Conservation (phyloP, 371 early-diverging fungal species). For the Aphelidium insulamus region DNA sequence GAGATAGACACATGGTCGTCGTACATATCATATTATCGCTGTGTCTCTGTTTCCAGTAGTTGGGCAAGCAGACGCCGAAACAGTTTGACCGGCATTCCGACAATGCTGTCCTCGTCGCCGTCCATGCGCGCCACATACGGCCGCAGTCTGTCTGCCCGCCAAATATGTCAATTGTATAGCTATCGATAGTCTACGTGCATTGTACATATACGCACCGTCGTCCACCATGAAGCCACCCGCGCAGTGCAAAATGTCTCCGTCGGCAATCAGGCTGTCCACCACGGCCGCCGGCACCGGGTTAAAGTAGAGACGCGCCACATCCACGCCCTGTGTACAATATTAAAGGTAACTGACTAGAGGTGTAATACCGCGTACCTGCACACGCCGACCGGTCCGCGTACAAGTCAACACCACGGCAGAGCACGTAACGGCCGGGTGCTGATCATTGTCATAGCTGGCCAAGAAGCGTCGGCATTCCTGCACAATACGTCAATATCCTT, state of each 20-base stretch:
- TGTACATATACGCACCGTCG: conserved; percentile 4
- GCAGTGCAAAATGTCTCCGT: conserved; percentile 16
- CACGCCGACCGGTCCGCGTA: conserved; percentile 8
- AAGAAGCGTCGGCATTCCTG: conserved; percentile 13
- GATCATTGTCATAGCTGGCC: conserved; percentile 7
- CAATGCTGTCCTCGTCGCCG: conserved; percentile 17
- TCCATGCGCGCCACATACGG: conserved; percentile 11
- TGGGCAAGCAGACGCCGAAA: too few species aligned
- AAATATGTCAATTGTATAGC: not conserved
- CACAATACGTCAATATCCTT: not conserved
- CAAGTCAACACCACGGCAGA: conserved; percentile 15
- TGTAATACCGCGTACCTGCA: conserved; percentile 2
- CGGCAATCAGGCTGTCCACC: conserved; percentile 11
- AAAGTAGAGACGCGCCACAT: conserved; percentile 16
- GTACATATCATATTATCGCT: too few species aligned
- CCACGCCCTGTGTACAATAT: too few species aligned
- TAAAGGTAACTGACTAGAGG: too few species aligned
- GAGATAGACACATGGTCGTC: too few species aligned
- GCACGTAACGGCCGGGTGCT: conserved; percentile 12
- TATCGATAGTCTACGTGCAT: not conserved
- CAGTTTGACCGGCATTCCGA: too few species aligned
- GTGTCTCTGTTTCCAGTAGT: too few species aligned
- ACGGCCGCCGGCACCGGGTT: conserved; percentile 7
- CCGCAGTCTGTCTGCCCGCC: conserved; percentile 4
- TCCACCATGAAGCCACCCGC: conserved; percentile 22